Base-by-base conservation (phyloP, 106 monocot species). In the Amphibolis antarctica region DNA sequence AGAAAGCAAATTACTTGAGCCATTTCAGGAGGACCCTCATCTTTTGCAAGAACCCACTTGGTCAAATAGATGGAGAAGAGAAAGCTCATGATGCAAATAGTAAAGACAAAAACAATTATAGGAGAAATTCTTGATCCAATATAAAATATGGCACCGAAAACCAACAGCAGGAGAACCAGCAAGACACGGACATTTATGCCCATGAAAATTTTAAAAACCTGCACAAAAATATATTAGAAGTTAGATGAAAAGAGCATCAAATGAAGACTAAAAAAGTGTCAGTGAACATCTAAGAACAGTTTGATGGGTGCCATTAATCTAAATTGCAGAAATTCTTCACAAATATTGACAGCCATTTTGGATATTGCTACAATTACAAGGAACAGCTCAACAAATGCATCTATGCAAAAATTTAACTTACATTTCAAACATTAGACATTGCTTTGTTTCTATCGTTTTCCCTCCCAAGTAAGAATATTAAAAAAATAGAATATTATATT, bases 21-120 rank as follows among this genome's bases (percentile, higher is more conserved):
- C 94, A 94, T 94, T 76, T 94, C 94, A 44, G 91, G 87, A 66
- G 98, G 98, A 0, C 98, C 98, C 69, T 99, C 98, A 65, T 99
- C 98, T 67, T 99, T 99, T 24, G 84, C 82, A 68, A 99, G 87
- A 77, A 99, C 98, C 98, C 98, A 99, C 62, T 88, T 99, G 66
- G 85, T 81, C 62, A 99, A 76, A 67, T 88, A 99, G 44, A 87
- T 53, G 49, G 98, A 53, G 67, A 99, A 99, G 66, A 85, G 69
- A 76, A 99, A 88, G 74, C 85, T 88, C 48, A 84, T 49, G 30
- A 73, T 79, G 77, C 98, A 91, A 59, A 92, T 66, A 42, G 73
- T 70, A 66, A 99, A 85, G 24, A 99, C 98, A 76, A 99, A 99
- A 47, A 99, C 53, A 42, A 99, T 53, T 59, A 99, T 81, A 30